A percentile compares a stretch with the other conserved stretches of the same genome.
phyloP scores from a whole-genome alignment of 495 filamentous ascomycete genomes.

The Lepraria neglecta region DNA sequence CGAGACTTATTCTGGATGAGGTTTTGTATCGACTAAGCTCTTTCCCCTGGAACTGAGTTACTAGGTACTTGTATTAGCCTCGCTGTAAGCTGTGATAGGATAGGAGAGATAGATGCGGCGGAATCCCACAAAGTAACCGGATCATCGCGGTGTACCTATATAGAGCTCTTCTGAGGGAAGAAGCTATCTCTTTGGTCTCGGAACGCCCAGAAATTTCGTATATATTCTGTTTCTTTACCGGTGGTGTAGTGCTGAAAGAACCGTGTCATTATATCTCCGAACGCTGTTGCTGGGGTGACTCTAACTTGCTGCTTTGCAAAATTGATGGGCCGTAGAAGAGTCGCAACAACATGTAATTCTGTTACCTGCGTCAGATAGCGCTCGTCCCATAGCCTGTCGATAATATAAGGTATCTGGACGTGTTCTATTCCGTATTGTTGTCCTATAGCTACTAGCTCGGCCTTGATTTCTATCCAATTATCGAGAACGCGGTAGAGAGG shows the following conservation, averaged over 20 bases:
- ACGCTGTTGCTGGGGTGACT: not conserved
- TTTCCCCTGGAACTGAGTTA: not conserved
- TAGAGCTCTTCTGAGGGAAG: not conserved
- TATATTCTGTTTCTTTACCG: not conserved
- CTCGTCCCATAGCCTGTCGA: not conserved
- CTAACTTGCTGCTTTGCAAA: not conserved
- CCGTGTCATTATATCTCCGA: not conserved
- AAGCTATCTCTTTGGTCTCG: not conserved
- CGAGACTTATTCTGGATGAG: not conserved
- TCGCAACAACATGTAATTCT: not conserved
- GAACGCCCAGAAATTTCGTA: not conserved
- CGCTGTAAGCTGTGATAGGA: not conserved
- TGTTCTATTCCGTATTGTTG: not conserved
- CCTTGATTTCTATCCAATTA: not conserved
- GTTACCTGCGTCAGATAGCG: not conserved
- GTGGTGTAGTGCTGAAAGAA: not conserved
- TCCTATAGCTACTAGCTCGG: not conserved
- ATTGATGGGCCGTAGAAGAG: not conserved
- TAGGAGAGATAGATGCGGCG: not conserved
- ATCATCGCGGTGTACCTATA: not conserved
- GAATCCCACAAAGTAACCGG: not conserved
- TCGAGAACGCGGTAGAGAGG: not conserved
- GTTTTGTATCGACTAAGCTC: not conserved
- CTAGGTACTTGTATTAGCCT: not conserved
- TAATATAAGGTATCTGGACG: not conserved